Percentiles rank a stretch among this genome's conserved stretches.
Conservation (phyloP, 148 eudicot genomes). For the Heliosperma pusillum region DNA sequence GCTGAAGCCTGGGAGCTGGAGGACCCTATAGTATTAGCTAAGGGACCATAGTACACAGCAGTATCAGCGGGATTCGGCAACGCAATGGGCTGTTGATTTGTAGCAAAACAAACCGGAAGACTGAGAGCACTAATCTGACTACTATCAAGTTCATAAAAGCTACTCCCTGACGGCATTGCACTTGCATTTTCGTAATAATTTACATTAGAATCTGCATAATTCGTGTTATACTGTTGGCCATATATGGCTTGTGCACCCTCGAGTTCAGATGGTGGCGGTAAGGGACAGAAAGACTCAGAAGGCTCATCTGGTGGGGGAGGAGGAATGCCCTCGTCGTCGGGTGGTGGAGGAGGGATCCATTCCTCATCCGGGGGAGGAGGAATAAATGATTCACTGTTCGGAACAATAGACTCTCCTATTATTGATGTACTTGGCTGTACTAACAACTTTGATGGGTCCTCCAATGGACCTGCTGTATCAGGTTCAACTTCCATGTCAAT, state of each 20-base stretch:
- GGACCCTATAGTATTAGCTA: conserved; percentile 29
- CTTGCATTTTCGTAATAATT: conserved; percentile 47
- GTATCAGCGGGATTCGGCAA: conserved; percentile 47
- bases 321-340: conserved; percentile 79
- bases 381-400: conserved; percentile 35
- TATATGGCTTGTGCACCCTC: conserved; percentile 45
- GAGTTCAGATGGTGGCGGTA: conserved; percentile 42
- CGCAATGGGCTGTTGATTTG: conserved; percentile 44
- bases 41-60: conserved; percentile 47
- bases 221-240: conserved; percentile 41
- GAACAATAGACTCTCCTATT: conserved; percentile 24
- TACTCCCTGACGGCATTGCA: conserved; percentile 30
- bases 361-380: conserved; percentile 85
- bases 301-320: conserved; percentile 97
- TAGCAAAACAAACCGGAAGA: conserved; percentile 47
- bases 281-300: conserved; percentile 46
- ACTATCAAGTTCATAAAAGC: conserved; percentile 43
- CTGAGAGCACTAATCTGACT: conserved; percentile 36
- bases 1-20: conserved; percentile 31
- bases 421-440: conserved; percentile 28
- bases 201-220: conserved; percentile 41
- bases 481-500: conserved; percentile 97
- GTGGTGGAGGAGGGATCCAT: conserved; percentile 94
- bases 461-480: conserved; percentile 19
- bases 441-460: conserved; percentile 25